A percentile compares a stretch with the other conserved stretches of the same genome.
Conservation (phyloP, 768 basidiomycete species). For the Cystofilobasidium ferigula region DNA sequence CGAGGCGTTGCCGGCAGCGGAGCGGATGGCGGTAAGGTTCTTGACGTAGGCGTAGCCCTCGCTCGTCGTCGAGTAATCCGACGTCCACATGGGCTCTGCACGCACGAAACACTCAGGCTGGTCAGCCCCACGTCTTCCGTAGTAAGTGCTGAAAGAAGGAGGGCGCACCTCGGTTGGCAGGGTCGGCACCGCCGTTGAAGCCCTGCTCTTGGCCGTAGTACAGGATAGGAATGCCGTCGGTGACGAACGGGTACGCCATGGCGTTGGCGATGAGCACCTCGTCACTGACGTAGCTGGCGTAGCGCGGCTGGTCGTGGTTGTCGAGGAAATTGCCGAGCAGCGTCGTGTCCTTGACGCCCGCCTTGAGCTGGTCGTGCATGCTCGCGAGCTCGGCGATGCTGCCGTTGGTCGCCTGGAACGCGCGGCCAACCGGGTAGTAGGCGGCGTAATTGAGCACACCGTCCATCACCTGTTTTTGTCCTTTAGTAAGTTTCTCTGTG, state of each 20-base stretch:
- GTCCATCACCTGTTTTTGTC: too few relatives aligned
- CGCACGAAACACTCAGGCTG: too few relatives aligned
- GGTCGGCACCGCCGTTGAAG: constrained; percentile 24
- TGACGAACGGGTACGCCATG: constrained; percentile 62
- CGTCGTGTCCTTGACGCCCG: constrained; percentile 21
- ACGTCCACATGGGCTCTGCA: constrained; percentile 25
- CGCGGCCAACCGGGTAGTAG: constrained; percentile 16
- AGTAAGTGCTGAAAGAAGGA: too few relatives aligned
- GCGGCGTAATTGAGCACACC: constrained; percentile 20
- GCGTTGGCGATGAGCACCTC: constrained; percentile 46
- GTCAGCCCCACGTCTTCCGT: too few relatives aligned
- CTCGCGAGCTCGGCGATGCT: not conserved
- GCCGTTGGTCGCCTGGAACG: constrained; percentile 9
- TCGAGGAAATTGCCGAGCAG: constrained; percentile 24
- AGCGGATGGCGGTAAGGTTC: constrained; percentile 9
- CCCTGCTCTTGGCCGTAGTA: constrained; percentile 52
- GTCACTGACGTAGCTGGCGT: constrained; percentile 2
- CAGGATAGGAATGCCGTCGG: constrained; percentile 69
- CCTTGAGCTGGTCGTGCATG: constrained; percentile 8
- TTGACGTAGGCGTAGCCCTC: constrained; percentile 15
- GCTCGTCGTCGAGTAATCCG: constrained; percentile 4
- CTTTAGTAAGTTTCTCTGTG: not conserved
- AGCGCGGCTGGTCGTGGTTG: constrained; percentile 20
- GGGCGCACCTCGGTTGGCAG: constrained; percentile 25
- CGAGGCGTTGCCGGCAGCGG: constrained; percentile 14